Evolutionary conservation across 2,329 filamentous ascomycete genomes (phyloP).

Genomic region (Ophiosphaerella herpotricha): DNA sequence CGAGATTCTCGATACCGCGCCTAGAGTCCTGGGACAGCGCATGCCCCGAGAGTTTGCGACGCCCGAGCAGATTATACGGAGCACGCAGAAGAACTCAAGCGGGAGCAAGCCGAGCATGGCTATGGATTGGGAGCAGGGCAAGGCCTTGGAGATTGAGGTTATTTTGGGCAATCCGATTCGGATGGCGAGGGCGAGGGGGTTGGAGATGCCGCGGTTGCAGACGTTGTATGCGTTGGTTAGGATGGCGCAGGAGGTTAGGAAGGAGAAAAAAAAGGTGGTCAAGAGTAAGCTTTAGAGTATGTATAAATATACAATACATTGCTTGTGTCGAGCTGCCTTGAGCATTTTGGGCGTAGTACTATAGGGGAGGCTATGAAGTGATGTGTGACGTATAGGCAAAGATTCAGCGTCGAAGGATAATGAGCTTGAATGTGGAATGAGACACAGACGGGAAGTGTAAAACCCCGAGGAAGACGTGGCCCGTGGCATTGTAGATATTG

Average conservation of each 20-base stretch:
- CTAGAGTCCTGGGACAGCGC: slow-evolving; percentile 64
- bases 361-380: too few relatives aligned
- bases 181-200: slow-evolving; percentile 65
- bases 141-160: slow-evolving; percentile 72
- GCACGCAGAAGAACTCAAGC: slow-evolving; percentile 64
- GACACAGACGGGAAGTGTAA: too few relatives aligned
- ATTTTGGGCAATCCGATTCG: slow-evolving; percentile 73
- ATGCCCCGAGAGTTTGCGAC: slow-evolving; percentile 65
- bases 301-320: too few relatives aligned
- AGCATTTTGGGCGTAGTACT: too few relatives aligned
- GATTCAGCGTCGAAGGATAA: too few relatives aligned
- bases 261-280: slow-evolving; percentile 24
- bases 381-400: too few relatives aligned
- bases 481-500: too few relatives aligned
- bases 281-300: too few relatives aligned
- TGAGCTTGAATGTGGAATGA: too few relatives aligned
- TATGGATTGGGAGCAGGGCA: slow-evolving; percentile 69
- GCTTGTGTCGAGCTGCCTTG: too few relatives aligned
- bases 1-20: slow-evolving; percentile 69
- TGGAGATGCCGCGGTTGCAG: slow-evolving; percentile 69
- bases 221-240: slow-evolving; percentile 68
- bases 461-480: too few relatives aligned
- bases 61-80: slow-evolving; percentile 66
- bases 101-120: slow-evolving; percentile 69
- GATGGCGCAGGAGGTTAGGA: slow-evolving; percentile 62